These are phyloP conservation scores for Aspergillus terreus DNA, from an alignment of 2,329 filamentous ascomycete genomes.

Conservation along the genomic window DNA sequence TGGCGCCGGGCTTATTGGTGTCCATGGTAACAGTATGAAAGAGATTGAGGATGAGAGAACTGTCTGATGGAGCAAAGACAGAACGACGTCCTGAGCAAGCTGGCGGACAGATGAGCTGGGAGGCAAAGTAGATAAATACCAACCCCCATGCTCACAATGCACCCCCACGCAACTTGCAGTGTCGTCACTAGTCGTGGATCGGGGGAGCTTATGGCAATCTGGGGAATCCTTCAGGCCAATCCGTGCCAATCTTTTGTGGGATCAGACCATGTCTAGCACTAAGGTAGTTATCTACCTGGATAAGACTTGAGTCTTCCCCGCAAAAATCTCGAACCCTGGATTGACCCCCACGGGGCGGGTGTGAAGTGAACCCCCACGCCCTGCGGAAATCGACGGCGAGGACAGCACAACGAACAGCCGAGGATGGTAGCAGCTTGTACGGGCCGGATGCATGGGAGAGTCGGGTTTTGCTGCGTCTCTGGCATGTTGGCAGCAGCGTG, in stretches of 20 bases:
- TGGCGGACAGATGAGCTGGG: no score
- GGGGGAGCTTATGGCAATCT: background rate
- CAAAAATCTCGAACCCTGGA: background rate
- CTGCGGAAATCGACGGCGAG: background rate
- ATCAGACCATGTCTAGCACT: background rate
- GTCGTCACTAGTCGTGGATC: background rate
- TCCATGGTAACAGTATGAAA: conserved; percentile 1
- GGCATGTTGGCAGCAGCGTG: no score
- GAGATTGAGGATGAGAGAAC: background rate
- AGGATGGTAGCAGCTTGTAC: background rate
- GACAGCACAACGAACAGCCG: background rate
- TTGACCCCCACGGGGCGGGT: background rate
- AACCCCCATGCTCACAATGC: no score
- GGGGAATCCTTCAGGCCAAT: background rate
- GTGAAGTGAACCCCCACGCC: background rate
- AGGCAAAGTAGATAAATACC: no score
- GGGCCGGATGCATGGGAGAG: no score
- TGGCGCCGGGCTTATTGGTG: background rate
- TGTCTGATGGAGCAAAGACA: background rate
- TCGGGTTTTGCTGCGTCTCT: no score
- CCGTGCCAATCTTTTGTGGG: background rate
- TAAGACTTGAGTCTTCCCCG: background rate
- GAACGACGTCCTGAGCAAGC: no score
- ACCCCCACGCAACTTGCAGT: background rate
- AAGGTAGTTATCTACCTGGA: background rate